Conservation (phyloP, 139 green algal genomes). For the Trebouxia sp. region DNA sequence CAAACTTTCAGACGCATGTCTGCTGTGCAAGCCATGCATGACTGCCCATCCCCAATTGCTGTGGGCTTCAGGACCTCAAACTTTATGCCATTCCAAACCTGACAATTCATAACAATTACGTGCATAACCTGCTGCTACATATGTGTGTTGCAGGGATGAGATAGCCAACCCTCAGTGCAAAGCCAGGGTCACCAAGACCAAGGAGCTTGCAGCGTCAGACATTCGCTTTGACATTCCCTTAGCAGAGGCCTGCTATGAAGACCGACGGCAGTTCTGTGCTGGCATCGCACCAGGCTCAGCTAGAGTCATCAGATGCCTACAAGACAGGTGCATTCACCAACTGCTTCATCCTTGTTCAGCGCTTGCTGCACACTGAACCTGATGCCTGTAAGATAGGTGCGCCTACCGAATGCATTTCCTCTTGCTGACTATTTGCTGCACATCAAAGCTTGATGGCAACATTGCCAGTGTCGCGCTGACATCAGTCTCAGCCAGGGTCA, state of each 20-base stretch:
- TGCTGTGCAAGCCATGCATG: not conserved
- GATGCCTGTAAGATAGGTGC: no score
- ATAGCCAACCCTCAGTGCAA: constrained; percentile 33
- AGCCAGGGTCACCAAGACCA: constrained; percentile 34
- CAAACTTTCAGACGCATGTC: no score
- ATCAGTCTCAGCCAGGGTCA: no score
- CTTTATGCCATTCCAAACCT: constrained; percentile 37
- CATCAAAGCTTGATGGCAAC: no score
- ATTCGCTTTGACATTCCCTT: constrained; percentile 85
- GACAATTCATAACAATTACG: no score
- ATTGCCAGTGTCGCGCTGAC: no score
- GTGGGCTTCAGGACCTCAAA: no score
- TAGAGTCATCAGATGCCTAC: constrained; percentile 84
- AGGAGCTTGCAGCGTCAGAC: constrained; percentile 69
- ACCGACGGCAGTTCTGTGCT: constrained; percentile 34
- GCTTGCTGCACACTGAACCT: not conserved
- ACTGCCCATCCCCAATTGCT: not conserved
- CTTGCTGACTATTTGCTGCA: no score
- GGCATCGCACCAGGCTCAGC: constrained; percentile 63
- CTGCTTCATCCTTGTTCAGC: not conserved
- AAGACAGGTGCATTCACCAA: constrained; percentile 43
- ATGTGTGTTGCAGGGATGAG: constrained; percentile 37
- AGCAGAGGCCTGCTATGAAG: constrained; percentile 65
- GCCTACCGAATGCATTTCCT: no score
- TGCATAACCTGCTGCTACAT: not conserved